Percentiles rank a stretch among this genome's conserved stretches.
Evolutionary conservation across 306 rosid species (phyloP).

Genomic region (Senna tora): DNA sequence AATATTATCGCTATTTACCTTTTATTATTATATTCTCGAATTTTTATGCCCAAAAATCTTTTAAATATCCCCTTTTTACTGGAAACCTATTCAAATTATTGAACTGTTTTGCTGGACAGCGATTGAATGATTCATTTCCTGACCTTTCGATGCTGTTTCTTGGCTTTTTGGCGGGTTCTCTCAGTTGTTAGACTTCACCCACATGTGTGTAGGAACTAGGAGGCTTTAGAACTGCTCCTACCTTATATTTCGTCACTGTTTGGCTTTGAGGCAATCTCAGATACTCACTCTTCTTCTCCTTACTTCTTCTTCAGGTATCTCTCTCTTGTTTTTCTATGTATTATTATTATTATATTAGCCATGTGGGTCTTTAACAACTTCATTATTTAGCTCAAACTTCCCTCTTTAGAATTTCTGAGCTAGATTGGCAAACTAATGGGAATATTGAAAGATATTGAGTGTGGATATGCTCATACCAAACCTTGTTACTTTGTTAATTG

Average conservation of each 20-base stretch:
- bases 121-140: slow-evolving; percentile 53
- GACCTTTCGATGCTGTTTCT: slow-evolving; percentile 38
- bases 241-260: not conserved
- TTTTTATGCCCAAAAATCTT: not conserved
- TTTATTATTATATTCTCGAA: too few species aligned
- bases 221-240: slow-evolving; percentile 4
- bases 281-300: slow-evolving; percentile 31
- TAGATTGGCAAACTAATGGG: slow-evolving; percentile 18
- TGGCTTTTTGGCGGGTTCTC: slow-evolving; percentile 15
- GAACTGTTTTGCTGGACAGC: slow-evolving; percentile 22
- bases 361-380: slow-evolving; percentile 48
- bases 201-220: not conserved
- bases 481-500: slow-evolving; percentile 33
- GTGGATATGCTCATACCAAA: slow-evolving; percentile 19
- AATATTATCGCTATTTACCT: not conserved
- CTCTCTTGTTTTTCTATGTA: slow-evolving; percentile 10
- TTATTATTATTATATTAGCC: slow-evolving; percentile 35
- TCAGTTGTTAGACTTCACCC: not conserved
- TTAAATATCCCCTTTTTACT: not conserved
- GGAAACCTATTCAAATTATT: not conserved
- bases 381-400: slow-evolving; percentile 33
- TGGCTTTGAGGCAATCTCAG: slow-evolving; percentile 40
- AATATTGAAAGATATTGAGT: slow-evolving; percentile 10
- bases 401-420: slow-evolving; percentile 28
- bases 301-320: slow-evolving; percentile 13